Base-by-base conservation (phyloP, 2,329 filamentous ascomycete species). In the Pseudogymnoascus sp. region DNA sequence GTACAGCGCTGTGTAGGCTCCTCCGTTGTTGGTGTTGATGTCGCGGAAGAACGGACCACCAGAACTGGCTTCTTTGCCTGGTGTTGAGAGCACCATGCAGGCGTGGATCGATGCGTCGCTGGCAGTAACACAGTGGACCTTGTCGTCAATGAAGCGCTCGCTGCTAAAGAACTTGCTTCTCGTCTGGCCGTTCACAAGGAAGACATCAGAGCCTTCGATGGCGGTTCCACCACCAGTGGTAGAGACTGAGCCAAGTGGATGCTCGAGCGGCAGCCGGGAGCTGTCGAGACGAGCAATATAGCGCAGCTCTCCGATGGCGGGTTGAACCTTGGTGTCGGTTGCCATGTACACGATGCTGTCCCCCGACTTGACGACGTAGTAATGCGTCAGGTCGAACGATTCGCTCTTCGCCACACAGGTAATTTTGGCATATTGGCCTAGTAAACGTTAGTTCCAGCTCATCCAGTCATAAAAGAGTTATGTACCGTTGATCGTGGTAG, bases 91-190 rank as follows among this genome's bases (percentile, higher is more conserved):
- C 59, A 85, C 73, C 70, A 86, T 81, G 70, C 84, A 88, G 9
- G 82, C 83, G 64, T 84, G 81, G 35, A 81, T 76, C 23, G 71
- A 66, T n/a, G 41, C 23, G 12, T 52, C 41, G 61, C 74, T 75
- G 19, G 79, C 79, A 61, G 77, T 78, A 35, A 84, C 80, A 70
- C 84, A 88, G 68, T 85, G 83, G 23, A 80, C 77, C 45, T 81
- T 74, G 65, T 86, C 83, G 68, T 88, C 85, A 67, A 88, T 87
- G 71, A 86, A 88, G n/a, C 84, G 78, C 63, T 85, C 76, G 61
- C 81, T 83, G 1, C 82, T 85, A 73, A 85, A 88, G 74, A 88
- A 88, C 70, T 88, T 88, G 71, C 80, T 83, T 37, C 84, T 79
- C 0, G 84, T 88, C 69, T 88, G 74, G 19, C 82, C 80, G 63